Conservation (phyloP, 2,329 filamentous ascomycete species). For the Emmonsia crescens region DNA sequence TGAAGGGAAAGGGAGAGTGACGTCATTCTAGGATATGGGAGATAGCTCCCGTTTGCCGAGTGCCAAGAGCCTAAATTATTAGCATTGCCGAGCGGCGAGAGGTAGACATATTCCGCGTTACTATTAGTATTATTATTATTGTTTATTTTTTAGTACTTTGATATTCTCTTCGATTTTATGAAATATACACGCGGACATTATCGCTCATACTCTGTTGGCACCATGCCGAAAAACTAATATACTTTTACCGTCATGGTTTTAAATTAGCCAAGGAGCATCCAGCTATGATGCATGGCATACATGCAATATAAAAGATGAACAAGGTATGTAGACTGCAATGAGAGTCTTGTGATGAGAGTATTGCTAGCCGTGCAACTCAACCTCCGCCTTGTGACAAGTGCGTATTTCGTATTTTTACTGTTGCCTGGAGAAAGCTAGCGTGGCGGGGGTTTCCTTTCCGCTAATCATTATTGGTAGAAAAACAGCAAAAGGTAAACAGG, state of each 20-base stretch:
- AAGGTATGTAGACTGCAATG: background rate
- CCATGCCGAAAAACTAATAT: background rate
- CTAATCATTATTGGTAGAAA: background rate
- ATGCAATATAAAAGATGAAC: background rate
- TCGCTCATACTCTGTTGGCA: too few species aligned
- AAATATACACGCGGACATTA: too few species aligned
- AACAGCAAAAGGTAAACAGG: too few species aligned
- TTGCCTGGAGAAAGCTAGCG: background rate
- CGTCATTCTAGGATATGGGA: background rate
- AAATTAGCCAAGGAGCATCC: background rate
- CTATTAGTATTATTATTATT: too few species aligned
- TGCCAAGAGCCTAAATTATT: background rate
- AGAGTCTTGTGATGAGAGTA: background rate
- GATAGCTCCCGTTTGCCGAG: background rate
- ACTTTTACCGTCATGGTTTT: background rate
- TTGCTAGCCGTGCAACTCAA: background rate
- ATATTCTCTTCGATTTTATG: too few species aligned
- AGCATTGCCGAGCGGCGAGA: background rate
- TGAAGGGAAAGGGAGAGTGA: too few species aligned
- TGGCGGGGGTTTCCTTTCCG: background rate
- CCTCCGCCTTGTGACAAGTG: background rate
- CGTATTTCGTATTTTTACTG: background rate
- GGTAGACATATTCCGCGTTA: background rate
- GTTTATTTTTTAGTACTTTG: too few species aligned
- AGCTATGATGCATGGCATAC: background rate